Evolutionary conservation across 768 basidiomycete genomes (phyloP), one percentile per base, ranked within the genome.

Genomic region (Serendipita sp.): DNA sequence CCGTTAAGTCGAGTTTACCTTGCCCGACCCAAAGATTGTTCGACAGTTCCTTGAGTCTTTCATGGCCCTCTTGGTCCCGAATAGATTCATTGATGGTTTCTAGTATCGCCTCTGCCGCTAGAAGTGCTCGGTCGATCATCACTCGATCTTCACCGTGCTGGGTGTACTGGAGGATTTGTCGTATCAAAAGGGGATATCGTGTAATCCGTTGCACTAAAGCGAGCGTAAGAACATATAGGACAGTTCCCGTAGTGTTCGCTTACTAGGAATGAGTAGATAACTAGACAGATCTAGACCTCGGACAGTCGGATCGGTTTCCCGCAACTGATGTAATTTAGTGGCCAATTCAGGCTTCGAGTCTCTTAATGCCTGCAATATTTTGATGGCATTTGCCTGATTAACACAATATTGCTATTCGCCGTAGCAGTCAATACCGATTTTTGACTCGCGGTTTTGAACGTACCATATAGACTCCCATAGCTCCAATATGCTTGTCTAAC

Each of bases 191-290:
- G 0, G 95, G 95, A 70, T 98, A 99, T 63, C 91, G 80, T 0
- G 95, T 96, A 62, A 97, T 84, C 7, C 95, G 84, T 82, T 96
- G 92, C 92, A 94, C 90, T 92, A 64, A 30, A 56, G 51, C 64
- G 20, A 43, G 14, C 3, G 43, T 16, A 31, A 38, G 16, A 58
- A 42, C 42, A 43, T 13, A 13, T 24, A 44, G 16, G 42, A 51
- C 48, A 45, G 48, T 38, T 22, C 42, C 14, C 38, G 14, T 26
- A 22, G 24, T 28, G 64, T 63, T 5, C 2, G 75, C 83, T 67
- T 72, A 93, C 92, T 95, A 0, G 93, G 93, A n/a, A 83, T 84
- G 9, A 97, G 81, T 38, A 97, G 74, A 71, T 93, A 96, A 67
- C 90, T 92, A 1, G 93, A 90, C 24, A 97, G 72, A 69, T 97